Evolutionary conservation across 768 basidiomycete genomes (phyloP).

Genomic region (Lactifluus pinguis): DNA sequence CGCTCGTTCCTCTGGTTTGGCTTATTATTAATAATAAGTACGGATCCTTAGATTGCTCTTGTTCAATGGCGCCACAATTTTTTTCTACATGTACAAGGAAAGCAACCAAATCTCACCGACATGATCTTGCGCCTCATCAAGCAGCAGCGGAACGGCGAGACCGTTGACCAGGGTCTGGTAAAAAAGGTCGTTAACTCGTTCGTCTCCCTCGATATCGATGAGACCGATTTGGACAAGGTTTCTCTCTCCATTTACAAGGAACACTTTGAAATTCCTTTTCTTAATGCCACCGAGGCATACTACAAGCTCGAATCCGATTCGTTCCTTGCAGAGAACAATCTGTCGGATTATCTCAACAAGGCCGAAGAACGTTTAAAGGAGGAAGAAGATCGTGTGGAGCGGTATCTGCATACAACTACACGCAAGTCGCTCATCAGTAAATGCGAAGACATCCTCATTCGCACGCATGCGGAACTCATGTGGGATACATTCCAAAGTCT

Average conservation of each 20-base stretch:
- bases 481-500: constrained; percentile 83
- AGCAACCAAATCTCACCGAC: constrained; percentile 70
- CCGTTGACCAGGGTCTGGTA: constrained; percentile 84
- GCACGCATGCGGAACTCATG: constrained; percentile 55
- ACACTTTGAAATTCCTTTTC: constrained; percentile 40
- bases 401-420: constrained; percentile 85
- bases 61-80: constrained; percentile 94
- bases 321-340: too few species aligned
- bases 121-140: constrained; percentile 88
- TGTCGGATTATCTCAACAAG: too few species aligned
- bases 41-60: constrained; percentile 61
- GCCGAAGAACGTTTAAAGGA: constrained; percentile 51
- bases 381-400: constrained; percentile 91
- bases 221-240: constrained; percentile 82
- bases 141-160: constrained; percentile 87
- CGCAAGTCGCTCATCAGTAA: constrained; percentile 56
- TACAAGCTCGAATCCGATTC: too few species aligned
- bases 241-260: constrained; percentile 91
- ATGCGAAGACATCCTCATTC: too few species aligned
- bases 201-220: constrained; percentile 89
- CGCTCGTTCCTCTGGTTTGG: background rate
- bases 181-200: constrained; percentile 94
- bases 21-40: too few species aligned
- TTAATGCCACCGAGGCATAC: too few species aligned
- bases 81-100: constrained; percentile 80